Base-by-base conservation (phyloP, 768 basidiomycete genomes). In the Kwoniella botswanensis region DNA sequence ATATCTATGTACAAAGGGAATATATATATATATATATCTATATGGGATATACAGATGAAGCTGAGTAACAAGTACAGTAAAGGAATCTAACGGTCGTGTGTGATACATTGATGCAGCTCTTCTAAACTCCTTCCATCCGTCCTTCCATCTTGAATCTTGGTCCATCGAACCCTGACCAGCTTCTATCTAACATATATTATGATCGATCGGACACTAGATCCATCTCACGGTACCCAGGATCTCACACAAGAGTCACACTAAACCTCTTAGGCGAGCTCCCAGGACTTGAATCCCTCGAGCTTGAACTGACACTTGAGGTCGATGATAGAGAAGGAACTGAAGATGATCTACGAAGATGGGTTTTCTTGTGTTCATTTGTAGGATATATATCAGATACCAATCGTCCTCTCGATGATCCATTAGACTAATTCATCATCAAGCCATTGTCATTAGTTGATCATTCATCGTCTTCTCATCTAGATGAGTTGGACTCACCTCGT, bases 241-340 rank as follows among this genome's bases (percentile, higher is more conserved):
- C n/a, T n/a, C 21, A 65, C 21, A 57, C 18, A 10, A 65, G 18
- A 44, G 26, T 35, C 12, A 55, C 53, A 55, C 54, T 42, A 44
- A 22, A 57, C 9, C 35, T 50, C 35, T 50, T 65, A 21, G 64
- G 64, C 9, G 64, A 65, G 18, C 2, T 43, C 4, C 55, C 55
- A 56, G 64, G 64, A 57, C 46, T 56, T 12, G 67, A 58, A 9
- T 29, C 59, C 15, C 22, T 53, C 57, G 67, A 68, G 42, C 46
- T 67, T 15, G 22, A 43, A 56, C 35, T 26, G 21, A 17, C n/a
- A 21, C 44, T 21, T n/a, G 59, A 43, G 44, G 60, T 35, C 3
- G 35, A 62, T 12, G 54, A 55, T 3, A 65, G 35, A 11, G 68
- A 69, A 17, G 68, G 68, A 1, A 69, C 61, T 44, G 68, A 69